Evolutionary conservation across 23 red algal species (phyloP), one percentile per base, ranked within the genome.

Genomic region (Gracilaria gracilis): DNA sequence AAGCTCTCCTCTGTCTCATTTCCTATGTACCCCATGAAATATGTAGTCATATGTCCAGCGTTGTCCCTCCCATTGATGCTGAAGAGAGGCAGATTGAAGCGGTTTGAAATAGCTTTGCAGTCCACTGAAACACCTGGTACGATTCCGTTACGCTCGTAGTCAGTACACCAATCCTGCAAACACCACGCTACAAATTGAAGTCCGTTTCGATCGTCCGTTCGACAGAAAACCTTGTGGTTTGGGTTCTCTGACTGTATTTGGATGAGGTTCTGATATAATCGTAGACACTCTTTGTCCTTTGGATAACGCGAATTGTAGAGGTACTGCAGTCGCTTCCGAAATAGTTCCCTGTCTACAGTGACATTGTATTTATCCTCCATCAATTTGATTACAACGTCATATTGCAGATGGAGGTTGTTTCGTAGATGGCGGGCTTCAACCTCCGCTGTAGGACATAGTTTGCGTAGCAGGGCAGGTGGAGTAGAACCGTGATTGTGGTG

Each of bases 61-160:
- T 57, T 50, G 17, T 50, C 48, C n/a, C 46, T n/a, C 29, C 75
- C 75, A 80, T 55, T 80, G 8, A 58, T 9, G 17, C 0, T 80
- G 0, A 80, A 25, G 4, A 80, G 44, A 28, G 42, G 46, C 24
- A 80, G 42, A 11, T 38, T 38, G 27, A 80, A 80, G 1, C 46
- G 35, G 75, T 80, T 80, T 55, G 51, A 6, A 2, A 55, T 55
- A 20, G 51, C 8, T 55, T 55, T 55, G 16, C 27, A 62, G 24
- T 46, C 13, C 48, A 80, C 21, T 6, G 28, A 33, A 20, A 80
- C 42, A 5, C 75, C 46, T 4, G 42, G 46, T 8, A 80, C 75
- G 8, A 80, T 49, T 14, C 46, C 46, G 23, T 35, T 21, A 33
- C 42, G 48, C 55, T 57, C 75, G 38, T 80, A 80, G 75, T 80